Conservation (phyloP, 2,329 filamentous ascomycete species). For the Nemania sp. region DNA sequence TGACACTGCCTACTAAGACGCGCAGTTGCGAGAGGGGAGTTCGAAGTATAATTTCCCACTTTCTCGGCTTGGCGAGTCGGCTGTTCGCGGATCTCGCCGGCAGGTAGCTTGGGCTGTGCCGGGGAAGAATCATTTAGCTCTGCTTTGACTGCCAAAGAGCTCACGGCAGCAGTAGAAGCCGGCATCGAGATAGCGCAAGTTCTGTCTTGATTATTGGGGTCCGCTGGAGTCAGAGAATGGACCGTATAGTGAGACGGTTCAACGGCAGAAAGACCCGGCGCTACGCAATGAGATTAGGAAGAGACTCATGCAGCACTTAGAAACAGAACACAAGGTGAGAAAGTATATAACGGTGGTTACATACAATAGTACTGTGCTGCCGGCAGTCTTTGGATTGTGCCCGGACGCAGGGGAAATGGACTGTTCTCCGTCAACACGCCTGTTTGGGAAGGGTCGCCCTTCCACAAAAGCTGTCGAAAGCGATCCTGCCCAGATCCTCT, state of each 20-base stretch:
- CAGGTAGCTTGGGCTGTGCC: not conserved
- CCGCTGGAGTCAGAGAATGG: not conserved
- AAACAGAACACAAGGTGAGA: not conserved
- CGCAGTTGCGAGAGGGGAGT: constrained; percentile 8
- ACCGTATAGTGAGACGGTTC: constrained; percentile 8
- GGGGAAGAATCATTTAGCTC: constrained; percentile 6
- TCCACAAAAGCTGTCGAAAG: constrained; percentile 31
- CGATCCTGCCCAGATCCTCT: constrained; percentile 37
- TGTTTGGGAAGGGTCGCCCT: not conserved
- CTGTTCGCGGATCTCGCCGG: not conserved
- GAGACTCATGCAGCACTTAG: not conserved
- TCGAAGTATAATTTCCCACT: not conserved
- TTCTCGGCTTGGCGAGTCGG: not conserved
- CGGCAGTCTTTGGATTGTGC: constrained; percentile 1
- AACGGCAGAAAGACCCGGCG: constrained; percentile 4
- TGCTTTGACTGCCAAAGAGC: not conserved
- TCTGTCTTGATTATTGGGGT: not conserved
- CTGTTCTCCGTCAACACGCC: not conserved
- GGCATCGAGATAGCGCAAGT: not conserved
- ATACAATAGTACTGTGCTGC: constrained; percentile 12
- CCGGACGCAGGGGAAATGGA: not conserved
- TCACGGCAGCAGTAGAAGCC: too few relatives aligned
- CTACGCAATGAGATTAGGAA: constrained; percentile 14
- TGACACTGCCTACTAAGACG: constrained; percentile 34
- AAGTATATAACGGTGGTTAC: not conserved